Evolutionary conservation across 164 flowering plant genomes (phyloP), one percentile per base, ranked within the genome.

Genomic region (Malania oleifera): DNA sequence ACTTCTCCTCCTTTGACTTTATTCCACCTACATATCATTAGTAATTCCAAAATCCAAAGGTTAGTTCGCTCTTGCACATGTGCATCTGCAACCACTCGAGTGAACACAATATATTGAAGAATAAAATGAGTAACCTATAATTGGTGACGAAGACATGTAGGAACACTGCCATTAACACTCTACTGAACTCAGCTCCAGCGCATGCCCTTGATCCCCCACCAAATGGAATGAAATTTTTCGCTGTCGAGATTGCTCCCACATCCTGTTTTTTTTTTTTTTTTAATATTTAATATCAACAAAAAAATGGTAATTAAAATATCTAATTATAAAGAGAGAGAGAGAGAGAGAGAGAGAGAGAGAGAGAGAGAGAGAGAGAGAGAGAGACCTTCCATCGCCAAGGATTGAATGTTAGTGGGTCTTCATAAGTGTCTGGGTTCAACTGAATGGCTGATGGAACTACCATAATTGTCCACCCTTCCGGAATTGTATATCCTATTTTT

Each of bases 351-450:
- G 15, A 39, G 11, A 15, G 15, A 9, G 15, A 39, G 9, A 39
- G 9, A 39, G 9, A 9, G 15, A 39, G 15, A 39, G 43, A 9
- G 9, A n/a, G n/a, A 13, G 5, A 25, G 19, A 0, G 0, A 24
- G 7, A 1, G 28, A 67, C 68, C 69, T 74, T 46, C 77, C 77
- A 74, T 2, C 77, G 53, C 72, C 69, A 60, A 0, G 77, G 74
- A 26, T 74, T 65, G 57, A 74, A 74, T 1, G 54, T 52, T 7
- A 67, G 61, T 0, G 77, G 77, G 47, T 74, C 73, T 18, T 59
- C 35, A n/a, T 29, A 70, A 0, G 34, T 64, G 13, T 56, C 13
- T 2, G 70, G 69, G 31, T 60, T 48, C 23, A 69, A 39, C 1
- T 74, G 77, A 20, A 66, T 35, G 34, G 69, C 46, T 6, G 69